phyloP scores from a whole-genome alignment of 176 grass and related monocot species.

The Stipa capillata region DNA sequence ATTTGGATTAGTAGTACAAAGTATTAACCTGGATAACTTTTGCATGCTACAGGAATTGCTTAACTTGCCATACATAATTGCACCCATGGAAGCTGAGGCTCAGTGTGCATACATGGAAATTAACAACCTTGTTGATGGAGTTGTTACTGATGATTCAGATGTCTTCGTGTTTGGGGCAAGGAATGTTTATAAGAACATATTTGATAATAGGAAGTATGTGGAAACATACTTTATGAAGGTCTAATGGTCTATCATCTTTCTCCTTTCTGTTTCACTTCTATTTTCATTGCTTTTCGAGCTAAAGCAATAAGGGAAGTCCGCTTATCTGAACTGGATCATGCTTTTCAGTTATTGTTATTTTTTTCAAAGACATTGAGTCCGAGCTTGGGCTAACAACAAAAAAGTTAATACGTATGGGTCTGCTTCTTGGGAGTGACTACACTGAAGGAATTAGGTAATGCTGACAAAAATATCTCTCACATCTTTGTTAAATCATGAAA shows the following conservation, averaged over 20 bases:
- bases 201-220: conserved; percentile 97
- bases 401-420: conserved; percentile 80
- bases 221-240: conserved; percentile 99
- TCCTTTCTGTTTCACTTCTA: background rate
- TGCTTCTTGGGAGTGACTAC: conserved; percentile 98
- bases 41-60: conserved; percentile 74
- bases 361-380: conserved; percentile 87
- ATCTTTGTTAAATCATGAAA: conserved; percentile 6
- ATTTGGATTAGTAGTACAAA: conserved; percentile 4
- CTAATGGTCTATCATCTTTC: conserved; percentile 43
- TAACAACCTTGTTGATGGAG: conserved; percentile 86
- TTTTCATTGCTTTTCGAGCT: conserved; percentile 1
- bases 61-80: conserved; percentile 96
- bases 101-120: conserved; percentile 99
- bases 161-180: conserved; percentile 95
- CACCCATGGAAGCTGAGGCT: conserved; percentile 91
- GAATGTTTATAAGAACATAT: conserved; percentile 97
- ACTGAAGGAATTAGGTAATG: conserved; percentile 92
- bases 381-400: conserved; percentile 87
- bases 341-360: conserved; percentile 10
- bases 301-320: background rate
- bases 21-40: background rate
- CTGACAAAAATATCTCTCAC: background rate
- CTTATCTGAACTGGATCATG: conserved; percentile 1
- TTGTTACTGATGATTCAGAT: conserved; percentile 98